Percentiles rank a stretch among this genome's conserved stretches.
phyloP scores from a whole-genome alignment of 1,284 basidiomycete genomes.

The Lentinus polychrous region DNA sequence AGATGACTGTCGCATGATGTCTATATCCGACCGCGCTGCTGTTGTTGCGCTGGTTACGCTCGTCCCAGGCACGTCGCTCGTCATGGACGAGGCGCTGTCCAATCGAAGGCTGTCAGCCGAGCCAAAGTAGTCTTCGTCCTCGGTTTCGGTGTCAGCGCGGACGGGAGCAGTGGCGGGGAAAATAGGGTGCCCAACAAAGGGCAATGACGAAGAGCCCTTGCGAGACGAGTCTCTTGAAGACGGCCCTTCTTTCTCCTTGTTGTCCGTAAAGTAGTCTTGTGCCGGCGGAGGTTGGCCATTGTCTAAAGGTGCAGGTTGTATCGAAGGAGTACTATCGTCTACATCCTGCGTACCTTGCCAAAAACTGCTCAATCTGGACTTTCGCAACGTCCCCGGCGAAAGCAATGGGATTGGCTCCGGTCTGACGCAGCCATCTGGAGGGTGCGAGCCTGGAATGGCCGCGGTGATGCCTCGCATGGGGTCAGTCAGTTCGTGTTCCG shows the following conservation, averaged over 20 bases:
- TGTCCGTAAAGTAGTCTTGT: not conserved
- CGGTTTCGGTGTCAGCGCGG: conserved; percentile 10
- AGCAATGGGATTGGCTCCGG: conserved; percentile 17
- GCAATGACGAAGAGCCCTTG: not conserved
- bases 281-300: not conserved
- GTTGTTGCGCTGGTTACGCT: not conserved
- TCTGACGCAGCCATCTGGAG: conserved; percentile 20
- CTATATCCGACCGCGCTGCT: conserved; percentile 11
- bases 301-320: not conserved
- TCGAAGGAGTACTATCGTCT: conserved; percentile 17
- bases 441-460: conserved; percentile 59
- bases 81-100: conserved; percentile 1
- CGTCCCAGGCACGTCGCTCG: not conserved
- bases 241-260: not conserved
- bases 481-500: conserved; percentile 82
- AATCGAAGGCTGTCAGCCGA: conserved; percentile 8
- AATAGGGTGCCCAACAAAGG: conserved; percentile 11
- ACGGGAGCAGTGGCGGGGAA: conserved; percentile 26
- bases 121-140: conserved; percentile 28
- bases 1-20: conserved; percentile 20
- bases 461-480: conserved; percentile 70
- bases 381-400: conserved; percentile 46
- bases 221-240: not conserved
- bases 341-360: conserved; percentile 62
- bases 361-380: conserved; percentile 55